A percentile compares a stretch with the other conserved stretches of the same genome.
These are phyloP conservation scores for Stephanodiscus minutulus DNA, from an alignment of 108 stramenopile species.

Conservation along the genomic window DNA sequence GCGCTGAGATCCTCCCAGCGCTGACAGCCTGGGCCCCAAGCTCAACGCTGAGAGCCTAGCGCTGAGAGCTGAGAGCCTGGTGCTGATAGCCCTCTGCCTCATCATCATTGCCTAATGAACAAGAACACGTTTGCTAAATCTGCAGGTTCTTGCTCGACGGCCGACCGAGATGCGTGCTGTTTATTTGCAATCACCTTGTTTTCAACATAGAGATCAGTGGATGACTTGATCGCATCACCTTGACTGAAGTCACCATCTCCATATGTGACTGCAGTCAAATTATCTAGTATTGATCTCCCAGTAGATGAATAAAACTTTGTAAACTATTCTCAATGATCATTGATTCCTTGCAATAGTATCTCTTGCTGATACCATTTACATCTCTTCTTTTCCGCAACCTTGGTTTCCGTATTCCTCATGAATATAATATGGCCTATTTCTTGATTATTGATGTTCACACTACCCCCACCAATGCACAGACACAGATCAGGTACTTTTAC, in stretches of 20 bases:
- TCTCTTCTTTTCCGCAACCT: neutral
- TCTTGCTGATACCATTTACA: neutral
- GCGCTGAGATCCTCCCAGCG: too few relatives aligned
- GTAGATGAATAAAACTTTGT: neutral
- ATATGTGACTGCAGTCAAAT: neutral
- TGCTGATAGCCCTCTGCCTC: too few relatives aligned
- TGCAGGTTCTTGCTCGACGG: neutral
- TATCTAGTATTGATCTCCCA: too few relatives aligned
- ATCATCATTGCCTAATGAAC: too few relatives aligned
- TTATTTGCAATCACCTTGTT: too few relatives aligned
- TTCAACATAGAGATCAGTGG: too few relatives aligned
- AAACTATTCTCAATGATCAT: neutral
- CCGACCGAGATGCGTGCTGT: neutral
- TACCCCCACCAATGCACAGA: slow-evolving; percentile 3
- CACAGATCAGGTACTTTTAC: neutral
- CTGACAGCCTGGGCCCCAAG: too few relatives aligned
- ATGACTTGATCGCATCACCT: neutral
- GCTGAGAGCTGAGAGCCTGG: too few relatives aligned
- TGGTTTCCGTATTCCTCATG: slow-evolving; percentile 2
- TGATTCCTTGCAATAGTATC: slow-evolving; percentile 13
- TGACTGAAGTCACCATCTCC: neutral
- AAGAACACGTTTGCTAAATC: neutral
- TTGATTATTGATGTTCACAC: slow-evolving; percentile 9
- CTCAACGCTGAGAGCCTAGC: too few relatives aligned
- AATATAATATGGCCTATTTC: slow-evolving; percentile 3